Evolutionary conservation across 768 basidiomycete genomes (phyloP), one percentile per base, ranked within the genome.

Genomic region (Mycena sanguinolenta): DNA sequence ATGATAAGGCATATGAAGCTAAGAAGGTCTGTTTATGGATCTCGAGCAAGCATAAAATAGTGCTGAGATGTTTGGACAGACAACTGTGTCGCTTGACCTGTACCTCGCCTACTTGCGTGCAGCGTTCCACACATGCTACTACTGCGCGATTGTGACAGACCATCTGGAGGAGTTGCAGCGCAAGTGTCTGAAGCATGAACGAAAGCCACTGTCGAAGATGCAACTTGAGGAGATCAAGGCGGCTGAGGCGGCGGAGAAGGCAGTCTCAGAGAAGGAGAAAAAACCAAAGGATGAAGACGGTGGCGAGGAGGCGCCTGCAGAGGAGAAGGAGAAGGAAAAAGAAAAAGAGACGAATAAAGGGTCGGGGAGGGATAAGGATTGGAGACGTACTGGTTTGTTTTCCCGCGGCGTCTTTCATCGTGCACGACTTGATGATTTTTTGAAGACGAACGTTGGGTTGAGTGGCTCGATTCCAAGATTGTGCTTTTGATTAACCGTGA

Each of bases 51-150:
- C 69, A 76, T 69, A 76, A 80, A 62, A 16, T 65, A 46, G 57
- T 76, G 49, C 49, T 50, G 6, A 50, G 25, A 50, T 50, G 49
- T 62, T 36, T 69, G 75, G 58, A 3, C 78, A 96, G 94, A 90
- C 90, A 75, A 87, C 89, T 77, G 84, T 96, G 76, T 88, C 93
- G 76, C 88, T 98, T 81, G 98, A 99, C 84, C 84, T 97, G 80
- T 96, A 96, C 82, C 85, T 99, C 80, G 92, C 93, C 60, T 99
- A 98, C 83, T 85, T 99, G 78, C 95, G 98, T 75, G 88, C 91
- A 79, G 97, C 94, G 63, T 96, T 93, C 82, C 88, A 95, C 88
- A 91, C 95, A 77, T 98, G 98, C 89, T 99, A 97, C 84, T 99
- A 99, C 84, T 99, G 98, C 87, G 92, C 93, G 76, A 91, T 95